Evolutionary conservation across 306 rosid species (phyloP).

Genomic region (Rosa lucieae): DNA sequence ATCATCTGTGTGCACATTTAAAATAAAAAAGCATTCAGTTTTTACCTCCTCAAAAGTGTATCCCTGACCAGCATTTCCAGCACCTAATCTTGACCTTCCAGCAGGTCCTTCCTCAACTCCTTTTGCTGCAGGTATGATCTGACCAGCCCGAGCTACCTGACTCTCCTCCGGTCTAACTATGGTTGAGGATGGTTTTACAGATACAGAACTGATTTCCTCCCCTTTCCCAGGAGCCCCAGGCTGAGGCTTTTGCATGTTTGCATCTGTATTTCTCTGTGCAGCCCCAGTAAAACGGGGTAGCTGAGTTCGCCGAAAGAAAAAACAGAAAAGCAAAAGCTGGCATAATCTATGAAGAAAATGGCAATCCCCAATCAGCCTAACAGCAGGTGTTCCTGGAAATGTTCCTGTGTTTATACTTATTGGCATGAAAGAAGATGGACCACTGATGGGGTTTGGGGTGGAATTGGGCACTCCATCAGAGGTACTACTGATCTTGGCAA

Average conservation of each 20-base stretch:
- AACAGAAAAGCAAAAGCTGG: constrained; percentile 95
- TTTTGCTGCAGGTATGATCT: constrained; percentile 60
- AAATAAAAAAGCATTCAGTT: constrained; percentile 8
- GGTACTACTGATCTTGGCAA: constrained; percentile 89
- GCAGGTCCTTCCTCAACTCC: constrained; percentile 76
- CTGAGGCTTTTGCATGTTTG: constrained; percentile 72
- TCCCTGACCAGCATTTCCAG: constrained; percentile 99
- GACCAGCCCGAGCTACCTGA: constrained; percentile 62
- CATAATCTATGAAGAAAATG: constrained; percentile 96
- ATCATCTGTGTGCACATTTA: background rate
- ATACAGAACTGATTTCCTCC: constrained; percentile 56
- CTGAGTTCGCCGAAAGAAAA: constrained; percentile 89
- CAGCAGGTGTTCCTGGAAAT: constrained; percentile 99
- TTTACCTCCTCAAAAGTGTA: constrained; percentile 94
- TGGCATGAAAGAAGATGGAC: constrained; percentile 95
- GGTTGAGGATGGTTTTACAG: constrained; percentile 60
- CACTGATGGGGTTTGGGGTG: constrained; percentile 82
- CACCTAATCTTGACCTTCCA: constrained; percentile 76
- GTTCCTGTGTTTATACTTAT: constrained; percentile 98
- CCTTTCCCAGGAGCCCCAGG: constrained; percentile 67
- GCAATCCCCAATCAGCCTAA: constrained; percentile 96
- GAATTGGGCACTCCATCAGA: constrained; percentile 79
- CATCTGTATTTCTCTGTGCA: constrained; percentile 71
- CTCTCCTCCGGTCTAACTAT: constrained; percentile 71
- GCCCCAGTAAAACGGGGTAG: constrained; percentile 67